Conservation (phyloP, 1,139 yeast genomes). For the Saccharomyces hybrid region DNA sequence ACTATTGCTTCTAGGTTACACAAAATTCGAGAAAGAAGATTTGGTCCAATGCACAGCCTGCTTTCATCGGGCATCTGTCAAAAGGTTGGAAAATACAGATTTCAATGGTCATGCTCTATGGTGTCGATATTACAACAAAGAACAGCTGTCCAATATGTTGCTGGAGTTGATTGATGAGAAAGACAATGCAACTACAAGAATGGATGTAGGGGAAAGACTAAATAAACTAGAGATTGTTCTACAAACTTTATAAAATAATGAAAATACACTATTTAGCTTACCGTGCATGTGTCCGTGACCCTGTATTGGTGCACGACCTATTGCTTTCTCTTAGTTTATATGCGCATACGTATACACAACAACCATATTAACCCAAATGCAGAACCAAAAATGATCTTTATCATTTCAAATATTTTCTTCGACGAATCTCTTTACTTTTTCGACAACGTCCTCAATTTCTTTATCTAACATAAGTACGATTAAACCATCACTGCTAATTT, state of each 20-base stretch:
- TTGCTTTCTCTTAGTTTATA: background rate
- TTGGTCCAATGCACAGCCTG: conserved; percentile 14
- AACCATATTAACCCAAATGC: background rate
- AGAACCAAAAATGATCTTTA: background rate
- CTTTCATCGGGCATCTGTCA: conserved; percentile 9
- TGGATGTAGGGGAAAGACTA: conserved; percentile 4
- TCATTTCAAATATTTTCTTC: conserved; percentile 5
- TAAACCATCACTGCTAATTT: conserved; percentile 65
- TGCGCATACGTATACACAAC: background rate
- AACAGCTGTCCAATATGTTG: conserved; percentile 7
- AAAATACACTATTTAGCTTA: background rate
- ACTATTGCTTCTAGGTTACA: conserved; percentile 9
- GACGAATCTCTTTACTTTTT: conserved; percentile 11
- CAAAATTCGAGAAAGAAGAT: conserved; percentile 2
- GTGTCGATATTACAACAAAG: conserved; percentile 16
- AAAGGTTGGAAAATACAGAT: conserved; percentile 5
- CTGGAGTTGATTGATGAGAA: background rate
- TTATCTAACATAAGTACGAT: conserved; percentile 50
- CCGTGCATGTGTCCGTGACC: background rate
- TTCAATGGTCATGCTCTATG: conserved; percentile 15
- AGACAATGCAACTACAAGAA: background rate
- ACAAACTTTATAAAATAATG: conserved; percentile 3
- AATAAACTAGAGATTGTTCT: conserved; percentile 4
- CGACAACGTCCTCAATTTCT: conserved; percentile 24
- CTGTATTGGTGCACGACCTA: background rate